phyloP scores from a whole-genome alignment of 1,139 yeast genomes.

The Debaryomycetaceae sp. region DNA sequence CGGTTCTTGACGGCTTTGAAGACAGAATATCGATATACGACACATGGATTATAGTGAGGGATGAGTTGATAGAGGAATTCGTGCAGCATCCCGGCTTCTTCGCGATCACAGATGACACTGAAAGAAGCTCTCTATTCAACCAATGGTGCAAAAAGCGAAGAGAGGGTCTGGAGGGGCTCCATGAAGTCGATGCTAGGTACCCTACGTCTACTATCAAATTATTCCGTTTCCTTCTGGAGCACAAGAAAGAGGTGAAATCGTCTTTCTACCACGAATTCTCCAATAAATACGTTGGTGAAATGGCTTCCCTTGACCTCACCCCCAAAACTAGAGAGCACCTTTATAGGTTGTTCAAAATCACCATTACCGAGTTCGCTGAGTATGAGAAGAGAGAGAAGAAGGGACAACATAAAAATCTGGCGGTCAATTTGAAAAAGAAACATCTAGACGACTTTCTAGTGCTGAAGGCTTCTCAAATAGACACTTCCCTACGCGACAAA shows the following conservation, averaged over 20 bases:
- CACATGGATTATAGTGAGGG: slow-evolving; percentile 40
- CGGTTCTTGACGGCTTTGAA: slow-evolving; percentile 21
- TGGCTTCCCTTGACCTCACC: slow-evolving; percentile 8
- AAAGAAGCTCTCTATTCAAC: slow-evolving; percentile 25
- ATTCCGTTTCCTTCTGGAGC: slow-evolving; percentile 24
- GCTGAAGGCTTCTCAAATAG: not conserved
- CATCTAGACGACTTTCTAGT: slow-evolving; percentile 19
- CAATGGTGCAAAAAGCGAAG: slow-evolving; percentile 24
- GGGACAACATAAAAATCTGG: slow-evolving; percentile 10
- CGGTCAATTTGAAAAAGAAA: slow-evolving; percentile 27
- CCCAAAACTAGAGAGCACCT: slow-evolving; percentile 17
- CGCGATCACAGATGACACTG: slow-evolving; percentile 15
- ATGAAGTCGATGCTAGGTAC: slow-evolving; percentile 7
- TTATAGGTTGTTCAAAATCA: slow-evolving; percentile 22
- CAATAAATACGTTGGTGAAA: slow-evolving; percentile 12
- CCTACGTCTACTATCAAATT: slow-evolving; percentile 26
- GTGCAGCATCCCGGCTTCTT: slow-evolving; percentile 30
- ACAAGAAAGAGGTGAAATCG: slow-evolving; percentile 28
- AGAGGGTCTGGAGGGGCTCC: slow-evolving; percentile 1
- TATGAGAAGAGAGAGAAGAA: slow-evolving; percentile 24
- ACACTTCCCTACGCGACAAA: not conserved
- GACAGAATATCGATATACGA: slow-evolving; percentile 29
- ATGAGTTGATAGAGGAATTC: slow-evolving; percentile 29
- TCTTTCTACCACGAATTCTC: slow-evolving; percentile 27
- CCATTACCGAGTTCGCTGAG: slow-evolving; percentile 23